Evolutionary conservation across 768 basidiomycete genomes (phyloP).

Genomic region (Boletus speciosus): DNA sequence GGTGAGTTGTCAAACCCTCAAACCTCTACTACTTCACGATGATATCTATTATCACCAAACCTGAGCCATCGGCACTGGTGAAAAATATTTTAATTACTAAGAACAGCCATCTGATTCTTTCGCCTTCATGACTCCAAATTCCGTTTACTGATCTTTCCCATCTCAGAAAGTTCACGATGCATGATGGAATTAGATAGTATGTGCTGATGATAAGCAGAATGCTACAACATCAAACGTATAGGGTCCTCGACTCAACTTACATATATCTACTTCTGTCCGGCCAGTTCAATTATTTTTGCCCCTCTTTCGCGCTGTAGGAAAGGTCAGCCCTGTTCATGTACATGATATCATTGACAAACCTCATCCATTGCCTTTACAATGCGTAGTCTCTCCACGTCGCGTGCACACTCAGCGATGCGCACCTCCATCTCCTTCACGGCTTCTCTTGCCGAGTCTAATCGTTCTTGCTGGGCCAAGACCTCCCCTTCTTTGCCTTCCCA

Average conservation of each 20-base stretch:
- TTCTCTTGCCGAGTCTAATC: conserved; percentile 47
- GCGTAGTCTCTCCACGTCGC: conserved; percentile 67
- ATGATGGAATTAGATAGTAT: neutral
- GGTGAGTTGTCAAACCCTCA: conserved; percentile 6
- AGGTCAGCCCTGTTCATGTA: conserved; percentile 1
- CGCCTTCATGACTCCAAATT: neutral
- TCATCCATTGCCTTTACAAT: conserved; percentile 68
- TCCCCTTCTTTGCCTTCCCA: conserved; percentile 52
- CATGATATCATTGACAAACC: conserved; percentile 23
- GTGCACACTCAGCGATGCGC: conserved; percentile 65
- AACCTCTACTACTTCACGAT: conserved; percentile 10
- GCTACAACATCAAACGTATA: neutral
- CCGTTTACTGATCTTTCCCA: conserved; percentile 12
- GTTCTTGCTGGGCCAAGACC: conserved; percentile 43
- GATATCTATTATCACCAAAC: conserved; percentile 22
- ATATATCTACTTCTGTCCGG: conserved; percentile 7
- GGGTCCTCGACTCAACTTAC: too few species aligned
- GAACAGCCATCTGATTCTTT: conserved; percentile 33
- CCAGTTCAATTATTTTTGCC: conserved; percentile 43
- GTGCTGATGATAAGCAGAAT: neutral
- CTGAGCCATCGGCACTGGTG: conserved; percentile 33
- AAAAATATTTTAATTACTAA: conserved; percentile 30
- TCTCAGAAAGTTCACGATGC: conserved; percentile 1
- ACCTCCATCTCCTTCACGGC: conserved; percentile 58
- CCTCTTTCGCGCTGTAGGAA: conserved; percentile 49